Evolutionary conservation across 306 rosid species (phyloP), one percentile per base, ranked within the genome.

Genomic region (Sechiopsis laciniata): DNA sequence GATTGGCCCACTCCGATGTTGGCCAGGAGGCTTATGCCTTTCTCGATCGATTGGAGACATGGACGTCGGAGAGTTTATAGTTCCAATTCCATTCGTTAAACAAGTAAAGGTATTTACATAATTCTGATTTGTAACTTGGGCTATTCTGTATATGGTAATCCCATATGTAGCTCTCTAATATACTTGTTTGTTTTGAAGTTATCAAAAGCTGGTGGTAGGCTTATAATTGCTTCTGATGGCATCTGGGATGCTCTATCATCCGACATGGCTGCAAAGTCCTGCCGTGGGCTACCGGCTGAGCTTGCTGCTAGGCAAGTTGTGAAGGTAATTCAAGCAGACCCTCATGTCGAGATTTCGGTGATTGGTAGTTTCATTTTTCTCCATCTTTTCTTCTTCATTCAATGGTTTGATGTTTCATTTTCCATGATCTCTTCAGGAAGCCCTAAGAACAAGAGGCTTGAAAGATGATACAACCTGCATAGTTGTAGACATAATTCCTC

Each of bases 11-110:
- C 98, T 94, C 63, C 97, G 97, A 2, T 94, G 98, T 80, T 94
- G 98, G 98, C 97, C 98, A 0, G 98, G 98, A 50, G 98, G 98
- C 73, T 83, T 94, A 66, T 94, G 98, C 84, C 98, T 94, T 80
- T 94, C 98, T 67, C 78, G 98, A 72, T 94, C 98, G 13, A 94
- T 94, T 51, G 97, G 98, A 66, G 98, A 94, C 86, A 87, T 88
- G 96, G 98, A 94, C 78, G 98, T 94, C 55, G 98, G 97, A 63
- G 98, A 94, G 78, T 94, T 83, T 68, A 94, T 94, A 29, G 98
- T 94, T 80, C 98, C 98, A 10, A 74, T 94, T 74, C 97, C 98
- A 32, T 82, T 86, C 69, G 98, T 94, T 77, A 94, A 94, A 77
- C 98, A 94, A 90, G 97, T 94, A 11, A 94, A 94, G 92, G 98